A percentile compares a stretch with the other conserved stretches of the same genome.
Evolutionary conservation across 305 asterid genomes (phyloP).

Genomic region (Fraxinus dipetala): DNA sequence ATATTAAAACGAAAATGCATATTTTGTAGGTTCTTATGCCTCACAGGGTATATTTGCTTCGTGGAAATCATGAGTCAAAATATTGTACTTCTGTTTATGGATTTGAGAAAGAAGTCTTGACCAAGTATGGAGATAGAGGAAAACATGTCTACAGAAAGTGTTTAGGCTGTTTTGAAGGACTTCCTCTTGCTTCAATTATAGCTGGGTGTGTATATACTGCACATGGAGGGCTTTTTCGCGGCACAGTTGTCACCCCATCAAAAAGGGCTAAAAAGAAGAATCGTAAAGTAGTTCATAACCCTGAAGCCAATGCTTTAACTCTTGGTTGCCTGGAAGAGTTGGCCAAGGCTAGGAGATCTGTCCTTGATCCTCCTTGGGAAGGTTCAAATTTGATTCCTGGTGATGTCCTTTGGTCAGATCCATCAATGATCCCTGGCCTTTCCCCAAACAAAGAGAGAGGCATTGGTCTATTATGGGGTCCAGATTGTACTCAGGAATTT

Average conservation of each 20-base stretch:
- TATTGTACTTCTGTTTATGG: conserved; percentile 95
- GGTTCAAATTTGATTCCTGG: conserved; percentile 95
- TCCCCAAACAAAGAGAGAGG: conserved; percentile 87
- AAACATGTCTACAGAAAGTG: conserved; percentile 90
- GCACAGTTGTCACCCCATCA: conserved; percentile 49
- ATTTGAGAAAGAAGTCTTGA: conserved; percentile 79
- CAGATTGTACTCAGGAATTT: conserved; percentile 90
- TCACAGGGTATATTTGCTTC: conserved; percentile 74
- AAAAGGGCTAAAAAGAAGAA: conserved; percentile 86
- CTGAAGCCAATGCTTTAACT: conserved; percentile 41
- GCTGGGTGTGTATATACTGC: conserved; percentile 82
- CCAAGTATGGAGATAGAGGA: conserved; percentile 79
- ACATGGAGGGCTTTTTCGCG: conserved; percentile 95
- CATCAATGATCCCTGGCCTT: conserved; percentile 79
- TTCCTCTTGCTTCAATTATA: conserved; percentile 88
- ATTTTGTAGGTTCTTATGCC: conserved; percentile 76
- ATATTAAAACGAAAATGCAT: conserved; percentile 20
- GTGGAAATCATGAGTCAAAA: conserved; percentile 94
- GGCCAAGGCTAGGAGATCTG: conserved; percentile 85
- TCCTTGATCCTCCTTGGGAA: conserved; percentile 98
- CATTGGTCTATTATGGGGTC: conserved; percentile 93
- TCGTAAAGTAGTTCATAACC: conserved; percentile 54
- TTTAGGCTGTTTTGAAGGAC: conserved; percentile 94
- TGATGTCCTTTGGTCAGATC: conserved; percentile 96
- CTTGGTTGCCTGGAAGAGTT: conserved; percentile 91